Evolutionary conservation across 345 rosid genomes (phyloP).

Genomic region (Sapria himalayana): DNA sequence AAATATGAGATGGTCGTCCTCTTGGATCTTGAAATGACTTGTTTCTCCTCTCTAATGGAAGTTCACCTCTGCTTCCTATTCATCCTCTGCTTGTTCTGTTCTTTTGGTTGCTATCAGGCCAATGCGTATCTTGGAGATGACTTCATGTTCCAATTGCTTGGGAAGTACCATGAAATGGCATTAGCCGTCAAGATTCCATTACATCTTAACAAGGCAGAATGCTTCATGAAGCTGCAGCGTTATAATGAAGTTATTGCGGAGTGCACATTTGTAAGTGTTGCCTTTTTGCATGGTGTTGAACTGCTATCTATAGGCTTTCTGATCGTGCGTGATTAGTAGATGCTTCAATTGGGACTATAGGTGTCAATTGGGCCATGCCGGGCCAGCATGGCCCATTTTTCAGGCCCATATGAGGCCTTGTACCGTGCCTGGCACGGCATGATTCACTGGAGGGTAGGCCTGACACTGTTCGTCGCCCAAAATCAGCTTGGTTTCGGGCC

Average conservation of each 20-base stretch:
- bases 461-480: no score
- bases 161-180: slow-evolving; percentile 92
- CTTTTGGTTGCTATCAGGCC: slow-evolving; percentile 26
- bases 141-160: slow-evolving; percentile 92
- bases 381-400: no score
- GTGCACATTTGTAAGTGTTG: slow-evolving; percentile 52
- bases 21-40: slow-evolving; percentile 12
- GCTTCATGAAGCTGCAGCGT: slow-evolving; percentile 64
- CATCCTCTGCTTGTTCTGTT: neutral
- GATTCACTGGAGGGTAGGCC: no score
- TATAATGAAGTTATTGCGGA: slow-evolving; percentile 74
- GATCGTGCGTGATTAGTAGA: neutral
- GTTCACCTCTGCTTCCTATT: slow-evolving; percentile 1
- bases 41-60: no score
- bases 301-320: neutral
- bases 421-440: no score
- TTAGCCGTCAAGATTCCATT: slow-evolving; percentile 95
- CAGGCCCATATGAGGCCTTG: no score
- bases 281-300: no score
- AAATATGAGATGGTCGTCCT: slow-evolving; percentile 85
- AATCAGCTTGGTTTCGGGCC: no score
- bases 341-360: no score
- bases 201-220: slow-evolving; percentile 84
- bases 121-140: slow-evolving; percentile 89
- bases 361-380: no score